Evolutionary conservation across 805 yeast genomes (phyloP), one percentile per base, ranked within the genome.

Genomic region (Cyberlindnera nakhonratchasimensis): DNA sequence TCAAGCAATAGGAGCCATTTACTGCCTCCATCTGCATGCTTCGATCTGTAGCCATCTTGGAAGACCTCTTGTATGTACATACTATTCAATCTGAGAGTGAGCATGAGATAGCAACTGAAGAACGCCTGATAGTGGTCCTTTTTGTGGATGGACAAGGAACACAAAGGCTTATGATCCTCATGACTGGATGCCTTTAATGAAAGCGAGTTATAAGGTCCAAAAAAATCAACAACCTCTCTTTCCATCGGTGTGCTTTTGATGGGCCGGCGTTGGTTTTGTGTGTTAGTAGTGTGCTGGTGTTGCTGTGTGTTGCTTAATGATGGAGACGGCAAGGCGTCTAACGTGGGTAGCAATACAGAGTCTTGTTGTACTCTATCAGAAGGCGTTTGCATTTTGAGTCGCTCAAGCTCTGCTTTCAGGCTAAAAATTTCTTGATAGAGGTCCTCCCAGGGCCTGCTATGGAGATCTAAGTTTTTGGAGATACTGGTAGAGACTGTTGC

Each of bases 151-250:
- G 57, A 30, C 12, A 47, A n/a, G 2, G 46, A n/a, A 24, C 44
- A 43, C 20, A 55, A 39, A 2, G 57, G 58, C 16, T 49, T 53
- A 25, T 48, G 48, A 18, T 53, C 55, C 32, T 54, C 59, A 35
- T 51, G 54, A 17, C 51, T 42, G 8, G 53, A 46, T 10, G 17
- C 24, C 30, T 54, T 51, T 18, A 52, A 11, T 7, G 53, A 32
- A 2, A 52, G 30, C 1, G 54, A 25, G 43, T 44, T 39, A 42
- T 51, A 39, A 16, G 26, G 19, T 29, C 48, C 38, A 45, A 22
- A 39, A 46, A 58, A 46, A 30, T 44, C 46, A 3, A 58, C 45
- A 1, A 29, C 14, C 14, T 34, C 31, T 14, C 16, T 19, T 17
- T 30, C 39, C 10, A 31, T 25, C 6, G 6, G 11, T 25, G 28